phyloP scores from a whole-genome alignment of 352 stramenopile species.

The Aphanomyces astaci region DNA sequence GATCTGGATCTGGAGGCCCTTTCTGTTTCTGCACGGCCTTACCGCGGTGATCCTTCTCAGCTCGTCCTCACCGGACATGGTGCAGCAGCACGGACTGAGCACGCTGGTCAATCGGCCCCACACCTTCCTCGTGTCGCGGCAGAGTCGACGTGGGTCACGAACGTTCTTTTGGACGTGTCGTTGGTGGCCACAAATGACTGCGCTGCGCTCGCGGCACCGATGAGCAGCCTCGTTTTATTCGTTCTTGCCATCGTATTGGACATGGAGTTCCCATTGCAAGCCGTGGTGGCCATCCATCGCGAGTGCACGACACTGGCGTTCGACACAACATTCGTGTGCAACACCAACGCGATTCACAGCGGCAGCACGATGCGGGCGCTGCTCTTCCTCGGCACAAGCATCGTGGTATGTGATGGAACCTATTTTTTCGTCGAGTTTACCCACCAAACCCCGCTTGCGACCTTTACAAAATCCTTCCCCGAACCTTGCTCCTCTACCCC shows the following conservation, averaged over 20 bases:
- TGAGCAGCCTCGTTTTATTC: background rate
- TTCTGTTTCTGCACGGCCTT: background rate
- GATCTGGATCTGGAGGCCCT: slow-evolving; percentile 1
- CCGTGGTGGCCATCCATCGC: background rate
- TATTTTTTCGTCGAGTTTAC: background rate
- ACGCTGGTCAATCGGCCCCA: background rate
- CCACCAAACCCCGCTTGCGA: background rate
- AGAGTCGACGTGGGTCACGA: slow-evolving; percentile 12
- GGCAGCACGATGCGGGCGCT: background rate
- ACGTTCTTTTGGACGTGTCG: slow-evolving; percentile 6
- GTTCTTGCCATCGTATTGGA: background rate
- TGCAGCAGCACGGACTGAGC: background rate
- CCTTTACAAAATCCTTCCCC: background rate
- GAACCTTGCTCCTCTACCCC: background rate
- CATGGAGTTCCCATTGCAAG: background rate
- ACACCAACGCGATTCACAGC: background rate
- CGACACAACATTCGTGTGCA: background rate
- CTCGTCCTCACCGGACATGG: background rate
- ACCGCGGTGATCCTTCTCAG: slow-evolving; percentile 7
- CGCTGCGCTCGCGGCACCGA: background rate
- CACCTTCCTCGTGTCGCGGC: background rate
- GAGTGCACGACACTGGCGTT: background rate
- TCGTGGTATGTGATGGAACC: background rate
- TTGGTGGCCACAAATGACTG: background rate
- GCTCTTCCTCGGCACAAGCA: background rate